Evolutionary conservation across 2,329 filamentous ascomycete genomes (phyloP).

Genomic region (Colletotrichum somersetense): DNA sequence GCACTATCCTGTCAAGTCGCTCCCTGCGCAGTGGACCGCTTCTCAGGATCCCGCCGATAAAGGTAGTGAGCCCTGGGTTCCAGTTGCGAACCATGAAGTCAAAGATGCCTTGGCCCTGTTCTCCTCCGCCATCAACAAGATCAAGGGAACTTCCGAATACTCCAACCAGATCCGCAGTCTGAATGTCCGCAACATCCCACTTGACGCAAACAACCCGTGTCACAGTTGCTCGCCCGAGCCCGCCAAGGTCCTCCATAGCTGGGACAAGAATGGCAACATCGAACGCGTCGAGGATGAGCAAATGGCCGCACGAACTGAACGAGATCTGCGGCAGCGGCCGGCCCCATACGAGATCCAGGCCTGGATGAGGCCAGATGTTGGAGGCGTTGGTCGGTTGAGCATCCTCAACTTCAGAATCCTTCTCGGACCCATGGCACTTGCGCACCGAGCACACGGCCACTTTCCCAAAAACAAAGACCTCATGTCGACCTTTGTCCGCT

Average conservation of each 20-base stretch:
- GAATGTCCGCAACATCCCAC: neutral
- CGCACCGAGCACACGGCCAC: conserved; percentile 41
- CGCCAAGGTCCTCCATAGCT: conserved; percentile 5
- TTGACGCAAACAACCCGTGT: neutral
- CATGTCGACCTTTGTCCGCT: conserved; percentile 24
- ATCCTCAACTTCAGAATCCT: conserved; percentile 32
- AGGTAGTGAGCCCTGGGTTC: conserved; percentile 9
- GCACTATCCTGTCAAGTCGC: conserved; percentile 14
- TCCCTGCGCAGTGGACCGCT: conserved; percentile 19
- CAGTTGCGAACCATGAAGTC: conserved; percentile 12
- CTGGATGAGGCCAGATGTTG: neutral
- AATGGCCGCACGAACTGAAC: neutral
- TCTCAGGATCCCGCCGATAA: neutral
- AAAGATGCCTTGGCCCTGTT: conserved; percentile 31
- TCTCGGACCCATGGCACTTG: conserved; percentile 39
- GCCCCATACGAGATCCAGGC: conserved; percentile 12
- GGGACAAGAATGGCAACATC: conserved; percentile 27
- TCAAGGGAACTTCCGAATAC: neutral
- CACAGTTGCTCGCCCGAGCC: conserved; percentile 1
- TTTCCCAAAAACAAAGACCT: conserved; percentile 24
- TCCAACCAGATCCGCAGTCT: neutral
- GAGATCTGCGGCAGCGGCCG: neutral
- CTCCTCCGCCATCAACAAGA: conserved; percentile 32
- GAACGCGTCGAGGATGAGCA: conserved; percentile 19
- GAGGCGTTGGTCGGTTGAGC: too few species aligned